Percentiles rank a stretch among this genome's conserved stretches.
phyloP scores from a whole-genome alignment of 164 flowering plant genomes.

The Stephania japonica region DNA sequence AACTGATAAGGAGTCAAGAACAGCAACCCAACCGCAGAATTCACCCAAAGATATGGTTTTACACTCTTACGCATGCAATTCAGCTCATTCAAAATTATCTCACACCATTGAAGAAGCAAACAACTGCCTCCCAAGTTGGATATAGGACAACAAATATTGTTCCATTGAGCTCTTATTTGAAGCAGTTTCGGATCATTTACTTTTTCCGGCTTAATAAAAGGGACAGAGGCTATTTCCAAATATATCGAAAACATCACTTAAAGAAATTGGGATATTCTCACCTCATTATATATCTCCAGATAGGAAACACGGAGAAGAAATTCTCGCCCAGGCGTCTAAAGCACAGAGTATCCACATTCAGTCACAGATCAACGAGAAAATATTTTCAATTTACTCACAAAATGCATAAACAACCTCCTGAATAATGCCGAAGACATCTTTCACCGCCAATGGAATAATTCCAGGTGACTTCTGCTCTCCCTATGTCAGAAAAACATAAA shows the following conservation, averaged over 20 bases:
- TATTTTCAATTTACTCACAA: neutral
- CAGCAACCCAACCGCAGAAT: neutral
- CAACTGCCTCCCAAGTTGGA: neutral
- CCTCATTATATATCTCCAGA: constrained; percentile 88
- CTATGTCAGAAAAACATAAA: constrained; percentile 22
- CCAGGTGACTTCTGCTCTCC: constrained; percentile 90
- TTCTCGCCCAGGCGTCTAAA: constrained; percentile 69
- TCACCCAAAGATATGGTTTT: no score
- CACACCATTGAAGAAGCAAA: no score
- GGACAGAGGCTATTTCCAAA: neutral
- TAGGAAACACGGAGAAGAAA: constrained; percentile 86
- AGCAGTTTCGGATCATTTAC: neutral
- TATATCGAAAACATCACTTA: neutral
- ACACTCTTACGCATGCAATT: no score
- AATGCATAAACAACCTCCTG: constrained; percentile 52
- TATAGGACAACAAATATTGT: no score
- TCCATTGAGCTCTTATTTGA: neutral
- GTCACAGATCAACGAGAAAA: constrained; percentile 1
- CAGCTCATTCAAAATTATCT: no score
- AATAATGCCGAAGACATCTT: constrained; percentile 77
- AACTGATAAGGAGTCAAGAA: neutral
- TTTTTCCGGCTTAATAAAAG: neutral
- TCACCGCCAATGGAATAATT: constrained; percentile 73
- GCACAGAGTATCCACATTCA: constrained; percentile 12
- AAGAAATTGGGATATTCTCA: constrained; percentile 16